These are phyloP conservation scores for Fistulifera solaris DNA, from an alignment of 108 stramenopile genomes.

Conservation along the genomic window DNA sequence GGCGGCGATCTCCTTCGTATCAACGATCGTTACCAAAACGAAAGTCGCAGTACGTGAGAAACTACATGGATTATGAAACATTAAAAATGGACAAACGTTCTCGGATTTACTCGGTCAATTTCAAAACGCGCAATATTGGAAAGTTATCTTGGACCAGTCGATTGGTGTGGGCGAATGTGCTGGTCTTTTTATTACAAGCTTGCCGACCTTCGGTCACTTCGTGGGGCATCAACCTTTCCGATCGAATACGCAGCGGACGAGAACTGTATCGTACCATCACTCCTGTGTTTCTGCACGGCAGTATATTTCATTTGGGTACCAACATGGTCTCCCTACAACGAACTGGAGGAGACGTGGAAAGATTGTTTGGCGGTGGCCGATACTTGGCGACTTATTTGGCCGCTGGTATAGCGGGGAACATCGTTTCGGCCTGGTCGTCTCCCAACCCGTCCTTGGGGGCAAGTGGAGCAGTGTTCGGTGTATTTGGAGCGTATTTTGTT, in stretches of 20 bases:
- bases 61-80: too few relatives aligned
- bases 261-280: constrained; percentile 67
- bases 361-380: constrained; percentile 27
- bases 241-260: constrained; percentile 45
- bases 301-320: constrained; percentile 50
- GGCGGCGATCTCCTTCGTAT: too few relatives aligned
- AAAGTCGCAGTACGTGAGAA: too few relatives aligned
- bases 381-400: constrained; percentile 56
- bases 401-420: constrained; percentile 66
- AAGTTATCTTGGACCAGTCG: background rate
- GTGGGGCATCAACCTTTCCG: constrained; percentile 60
- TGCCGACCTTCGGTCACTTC: background rate
- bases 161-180: background rate
- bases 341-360: constrained; percentile 58
- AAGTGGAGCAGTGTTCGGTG: constrained; percentile 73
- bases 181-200: constrained; percentile 3
- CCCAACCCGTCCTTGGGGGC: constrained; percentile 82
- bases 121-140: too few relatives aligned
- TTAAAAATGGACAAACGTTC: too few relatives aligned
- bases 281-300: constrained; percentile 72
- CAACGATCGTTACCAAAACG: too few relatives aligned
- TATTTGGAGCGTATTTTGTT: constrained; percentile 62
- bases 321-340: constrained; percentile 57
- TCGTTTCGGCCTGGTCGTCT: constrained; percentile 36
- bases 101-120: too few relatives aligned